A percentile compares a stretch with the other conserved stretches of the same genome.
Conservation (phyloP, 192 early-diverging fungal species). For the Cetraspora pellucida region DNA sequence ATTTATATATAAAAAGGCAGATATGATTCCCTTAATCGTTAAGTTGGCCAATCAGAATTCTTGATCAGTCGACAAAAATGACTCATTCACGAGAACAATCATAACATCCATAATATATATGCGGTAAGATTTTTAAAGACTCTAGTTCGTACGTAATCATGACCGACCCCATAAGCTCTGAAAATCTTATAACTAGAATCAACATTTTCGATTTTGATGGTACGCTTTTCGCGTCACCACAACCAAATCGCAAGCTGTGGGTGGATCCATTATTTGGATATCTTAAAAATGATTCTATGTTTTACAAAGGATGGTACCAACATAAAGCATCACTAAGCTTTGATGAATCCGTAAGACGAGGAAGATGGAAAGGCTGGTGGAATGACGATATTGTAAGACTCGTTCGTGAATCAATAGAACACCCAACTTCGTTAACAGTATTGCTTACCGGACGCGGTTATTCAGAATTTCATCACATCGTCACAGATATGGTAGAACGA, state of each 20-base stretch:
- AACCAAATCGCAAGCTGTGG: slow-evolving; percentile 1
- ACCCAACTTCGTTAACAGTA: not conserved
- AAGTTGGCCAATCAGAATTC: too few species aligned
- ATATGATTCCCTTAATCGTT: too few species aligned
- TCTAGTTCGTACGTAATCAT: too few species aligned
- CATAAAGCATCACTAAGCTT: not conserved
- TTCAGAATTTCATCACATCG: not conserved
- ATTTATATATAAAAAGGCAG: too few species aligned
- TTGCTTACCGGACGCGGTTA: not conserved
- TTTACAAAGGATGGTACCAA: slow-evolving; percentile 20
- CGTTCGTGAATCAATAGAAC: not conserved
- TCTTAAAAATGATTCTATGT: not conserved
- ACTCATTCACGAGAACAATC: too few species aligned
- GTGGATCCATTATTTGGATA: not conserved
- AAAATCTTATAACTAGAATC: not conserved
- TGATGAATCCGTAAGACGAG: not conserved
- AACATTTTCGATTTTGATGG: slow-evolving; percentile 24
- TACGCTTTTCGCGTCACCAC: not conserved
- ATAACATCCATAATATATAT: too few species aligned
- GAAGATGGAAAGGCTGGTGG: not conserved
- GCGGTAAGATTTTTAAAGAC: too few species aligned
- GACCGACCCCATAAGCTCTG: too few species aligned
- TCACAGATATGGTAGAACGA: not conserved
- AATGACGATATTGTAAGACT: not conserved
- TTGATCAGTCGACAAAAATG: too few species aligned